Percentiles rank a stretch among this genome's conserved stretches.
phyloP scores from a whole-genome alignment of 208 protist genomes.

The Acanthamoeba lenticulata region DNA sequence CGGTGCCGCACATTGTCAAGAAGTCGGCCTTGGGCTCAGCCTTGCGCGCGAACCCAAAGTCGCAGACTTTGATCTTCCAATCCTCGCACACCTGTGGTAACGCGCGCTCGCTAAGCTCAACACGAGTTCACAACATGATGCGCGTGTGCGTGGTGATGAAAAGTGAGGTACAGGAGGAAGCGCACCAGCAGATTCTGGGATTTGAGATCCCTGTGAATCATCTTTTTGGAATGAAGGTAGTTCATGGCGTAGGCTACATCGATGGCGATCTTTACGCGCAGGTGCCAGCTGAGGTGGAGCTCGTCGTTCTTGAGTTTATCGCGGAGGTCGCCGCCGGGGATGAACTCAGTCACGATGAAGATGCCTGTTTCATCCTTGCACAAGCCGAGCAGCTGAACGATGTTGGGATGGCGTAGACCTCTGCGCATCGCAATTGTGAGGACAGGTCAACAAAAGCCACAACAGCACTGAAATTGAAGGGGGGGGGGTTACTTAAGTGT shows the following conservation, averaged over 20 bases:
- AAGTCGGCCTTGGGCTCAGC: conserved; percentile 47
- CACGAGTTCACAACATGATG: not conserved
- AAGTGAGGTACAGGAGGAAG: not conserved
- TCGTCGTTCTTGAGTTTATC: not conserved
- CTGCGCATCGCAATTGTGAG: not conserved
- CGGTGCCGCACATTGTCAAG: conserved; percentile 45
- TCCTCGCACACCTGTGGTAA: not conserved
- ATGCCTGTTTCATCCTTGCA: not conserved
- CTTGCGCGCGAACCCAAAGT: conserved; percentile 52
- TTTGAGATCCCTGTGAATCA: conserved; percentile 61
- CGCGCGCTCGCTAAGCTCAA: not conserved
- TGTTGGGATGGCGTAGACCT: conserved; percentile 36
- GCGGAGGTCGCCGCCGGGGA: not conserved
- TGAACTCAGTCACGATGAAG: conserved; percentile 53
- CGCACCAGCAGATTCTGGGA: conserved; percentile 40
- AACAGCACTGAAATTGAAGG: not conserved
- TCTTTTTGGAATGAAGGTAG: conserved; percentile 35
- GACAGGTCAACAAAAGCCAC: not conserved
- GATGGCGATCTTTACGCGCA: not conserved
- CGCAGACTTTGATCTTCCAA: conserved; percentile 65
- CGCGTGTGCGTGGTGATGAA: not conserved
- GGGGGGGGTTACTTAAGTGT: conserved; percentile 24
- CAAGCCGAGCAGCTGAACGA: conserved; percentile 51
- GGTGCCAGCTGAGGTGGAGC: not conserved
- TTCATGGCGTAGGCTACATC: conserved; percentile 9